Evolutionary conservation across 441 rosid genomes (phyloP).

Genomic region (Eutrema salsugineum): DNA sequence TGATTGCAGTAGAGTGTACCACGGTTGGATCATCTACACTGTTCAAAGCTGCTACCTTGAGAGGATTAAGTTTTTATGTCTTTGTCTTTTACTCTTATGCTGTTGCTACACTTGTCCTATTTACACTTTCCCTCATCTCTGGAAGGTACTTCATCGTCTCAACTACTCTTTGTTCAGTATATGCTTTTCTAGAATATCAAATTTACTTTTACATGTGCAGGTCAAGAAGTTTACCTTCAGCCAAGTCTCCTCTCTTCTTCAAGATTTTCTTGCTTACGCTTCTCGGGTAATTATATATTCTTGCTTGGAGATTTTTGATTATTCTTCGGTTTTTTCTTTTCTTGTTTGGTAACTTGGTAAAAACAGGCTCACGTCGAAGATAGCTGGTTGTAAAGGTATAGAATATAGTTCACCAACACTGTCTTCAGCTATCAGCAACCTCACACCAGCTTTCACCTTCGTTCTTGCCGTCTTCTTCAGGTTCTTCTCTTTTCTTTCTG

Average conservation of each 20-base stretch:
- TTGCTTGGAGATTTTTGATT: background rate
- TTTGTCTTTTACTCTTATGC: conserved; percentile 12
- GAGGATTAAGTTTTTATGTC: conserved; percentile 15
- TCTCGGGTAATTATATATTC: conserved; percentile 27
- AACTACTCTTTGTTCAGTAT: background rate
- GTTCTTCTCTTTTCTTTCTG: conserved; percentile 16
- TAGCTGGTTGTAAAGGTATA: conserved; percentile 40
- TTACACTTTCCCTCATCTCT: conserved; percentile 17
- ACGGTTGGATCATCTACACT: conserved; percentile 8
- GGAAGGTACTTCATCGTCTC: conserved; percentile 5
- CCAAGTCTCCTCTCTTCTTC: conserved; percentile 29
- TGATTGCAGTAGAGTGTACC: conserved; percentile 15
- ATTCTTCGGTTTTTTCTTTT: background rate
- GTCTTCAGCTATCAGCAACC: conserved; percentile 46
- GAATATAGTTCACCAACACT: conserved; percentile 53
- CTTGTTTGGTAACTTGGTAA: background rate
- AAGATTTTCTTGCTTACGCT: conserved; percentile 33
- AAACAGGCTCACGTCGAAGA: conserved; percentile 30
- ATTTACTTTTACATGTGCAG: background rate
- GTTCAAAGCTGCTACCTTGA: conserved; percentile 15
- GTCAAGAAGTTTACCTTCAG: background rate
- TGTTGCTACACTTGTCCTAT: conserved; percentile 2
- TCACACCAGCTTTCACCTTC: conserved; percentile 51
- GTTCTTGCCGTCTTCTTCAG: conserved; percentile 47
- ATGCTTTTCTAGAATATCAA: background rate